Conservation (phyloP, 139 green algal species). For the Chlorella sp. region DNA sequence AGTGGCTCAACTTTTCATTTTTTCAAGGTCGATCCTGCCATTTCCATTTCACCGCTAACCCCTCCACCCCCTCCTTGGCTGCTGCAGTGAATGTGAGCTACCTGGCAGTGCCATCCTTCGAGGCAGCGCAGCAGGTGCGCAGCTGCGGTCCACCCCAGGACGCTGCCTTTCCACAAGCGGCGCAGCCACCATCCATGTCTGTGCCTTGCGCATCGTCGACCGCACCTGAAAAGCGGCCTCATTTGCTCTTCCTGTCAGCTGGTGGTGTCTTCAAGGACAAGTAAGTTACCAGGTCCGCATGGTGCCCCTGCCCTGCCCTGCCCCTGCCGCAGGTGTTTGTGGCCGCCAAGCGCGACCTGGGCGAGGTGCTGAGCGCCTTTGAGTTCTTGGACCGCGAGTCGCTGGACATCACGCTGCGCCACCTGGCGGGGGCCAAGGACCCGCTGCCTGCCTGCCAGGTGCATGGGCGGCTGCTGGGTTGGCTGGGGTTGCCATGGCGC, state of each 20-base stretch:
- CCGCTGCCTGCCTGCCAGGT: conserved; percentile 62
- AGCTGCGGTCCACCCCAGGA: not conserved
- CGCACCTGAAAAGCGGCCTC: no score
- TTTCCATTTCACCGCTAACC: no score
- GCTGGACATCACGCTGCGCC: conserved; percentile 63
- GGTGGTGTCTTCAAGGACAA: no score
- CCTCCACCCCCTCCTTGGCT: not conserved
- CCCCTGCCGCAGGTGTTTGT: conserved; percentile 62
- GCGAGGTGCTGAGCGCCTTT: conserved; percentile 83
- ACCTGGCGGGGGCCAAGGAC: conserved; percentile 69
- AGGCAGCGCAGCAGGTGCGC: conserved; percentile 52
- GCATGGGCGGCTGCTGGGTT: not conserved
- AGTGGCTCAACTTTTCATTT: no score
- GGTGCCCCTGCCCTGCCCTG: no score
- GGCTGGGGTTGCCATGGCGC: no score
- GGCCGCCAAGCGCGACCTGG: conserved; percentile 71
- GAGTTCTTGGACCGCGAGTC: conserved; percentile 94
- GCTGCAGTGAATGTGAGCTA: conserved; percentile 80
- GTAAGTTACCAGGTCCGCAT: no score
- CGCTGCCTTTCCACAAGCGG: no score
- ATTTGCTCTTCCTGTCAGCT: not conserved
- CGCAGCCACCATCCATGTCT: no score
- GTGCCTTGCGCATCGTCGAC: no score
- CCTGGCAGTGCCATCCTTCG: conserved; percentile 74
- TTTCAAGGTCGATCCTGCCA: no score